Conservation (phyloP, 441 rosid genomes). For the Manihot esculenta region DNA sequence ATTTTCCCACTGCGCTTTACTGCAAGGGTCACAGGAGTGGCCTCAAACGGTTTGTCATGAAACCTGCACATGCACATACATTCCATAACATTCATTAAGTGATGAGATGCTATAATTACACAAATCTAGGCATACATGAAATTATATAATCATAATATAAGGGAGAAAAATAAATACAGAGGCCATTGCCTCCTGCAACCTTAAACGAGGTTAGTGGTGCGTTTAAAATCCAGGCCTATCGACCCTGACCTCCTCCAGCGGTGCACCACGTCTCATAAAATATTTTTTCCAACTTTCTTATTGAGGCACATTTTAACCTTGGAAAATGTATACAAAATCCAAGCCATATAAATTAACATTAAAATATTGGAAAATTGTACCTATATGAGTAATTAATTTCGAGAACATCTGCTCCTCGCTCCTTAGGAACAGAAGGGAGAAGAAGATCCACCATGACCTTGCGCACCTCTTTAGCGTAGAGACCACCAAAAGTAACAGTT, state of each 20-base stretch:
- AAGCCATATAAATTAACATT: too few relatives aligned
- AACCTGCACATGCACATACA: neutral
- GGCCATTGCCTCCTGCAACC: too few relatives aligned
- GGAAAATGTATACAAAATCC: too few relatives aligned
- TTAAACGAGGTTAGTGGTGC: too few relatives aligned
- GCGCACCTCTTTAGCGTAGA: slow-evolving; percentile 10
- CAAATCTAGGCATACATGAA: too few relatives aligned
- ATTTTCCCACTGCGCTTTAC: neutral
- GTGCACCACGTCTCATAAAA: too few relatives aligned
- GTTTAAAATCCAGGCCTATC: too few relatives aligned
- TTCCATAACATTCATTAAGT: neutral
- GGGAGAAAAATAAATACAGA: too few relatives aligned
- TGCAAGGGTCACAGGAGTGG: neutral
- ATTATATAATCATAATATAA: too few relatives aligned
- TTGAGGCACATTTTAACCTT: too few relatives aligned
- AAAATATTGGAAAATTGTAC: neutral
- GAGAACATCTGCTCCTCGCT: neutral
- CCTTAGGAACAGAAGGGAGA: neutral
- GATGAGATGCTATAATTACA: neutral
- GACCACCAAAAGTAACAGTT: neutral
- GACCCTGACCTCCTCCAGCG: too few relatives aligned
- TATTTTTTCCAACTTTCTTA: too few relatives aligned
- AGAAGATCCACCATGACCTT: slow-evolving; percentile 2
- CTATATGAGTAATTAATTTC: neutral
- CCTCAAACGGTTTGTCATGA: neutral